Base-by-base conservation (phyloP, 78 protist species). In the Dictyostelium capitatum region DNA sequence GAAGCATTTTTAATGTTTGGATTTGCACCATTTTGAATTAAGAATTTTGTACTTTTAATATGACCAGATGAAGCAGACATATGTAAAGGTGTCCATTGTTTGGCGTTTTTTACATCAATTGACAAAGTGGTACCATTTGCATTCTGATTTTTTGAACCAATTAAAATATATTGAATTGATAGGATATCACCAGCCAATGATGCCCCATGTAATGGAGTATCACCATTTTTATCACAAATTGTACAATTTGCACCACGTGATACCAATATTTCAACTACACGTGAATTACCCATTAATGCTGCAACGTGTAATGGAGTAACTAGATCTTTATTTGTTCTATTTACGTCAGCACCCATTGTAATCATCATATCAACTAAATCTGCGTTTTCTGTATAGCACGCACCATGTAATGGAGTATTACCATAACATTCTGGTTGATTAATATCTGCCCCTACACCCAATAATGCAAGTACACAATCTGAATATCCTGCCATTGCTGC, bases 51-150 rank as follows among this genome's bases (percentile, higher is more conserved):
- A 77, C 64, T 59, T 77, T 70, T 77, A 28, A 87, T 28, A 64
- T 87, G 83, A 28, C 93, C 93, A 8, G 93, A 64, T 10, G 93
- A 74, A 43, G 85, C 75, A 28, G 79, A 43, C 93, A 87, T 87
- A 77, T 87, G 93, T 28, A 87, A 28, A 30, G 93, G 93, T 12
- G 93, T 87, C 93, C 93, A 87, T 87, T 87, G 93, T 50, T 87
- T 87, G 4, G 93, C 75, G 15, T 87, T 87, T 65, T 87, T 87
- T 10, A 77, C 56, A 64, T 87, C 93, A 2, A 87, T 50, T 67
- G 75, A 47, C 1, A 67, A 6, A 0, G 50, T 28, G 5, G 50
- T 15, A 4, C 43, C 43, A 30, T 83, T 20, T 30, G 72, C 51
- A 37, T 37, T 37, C 1, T 37, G 1, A 37, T 37, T 37, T 37